Evolutionary conservation across 2,329 filamentous ascomycete species (phyloP).

Genomic region (Hymenotorrendiella dingleyae): DNA sequence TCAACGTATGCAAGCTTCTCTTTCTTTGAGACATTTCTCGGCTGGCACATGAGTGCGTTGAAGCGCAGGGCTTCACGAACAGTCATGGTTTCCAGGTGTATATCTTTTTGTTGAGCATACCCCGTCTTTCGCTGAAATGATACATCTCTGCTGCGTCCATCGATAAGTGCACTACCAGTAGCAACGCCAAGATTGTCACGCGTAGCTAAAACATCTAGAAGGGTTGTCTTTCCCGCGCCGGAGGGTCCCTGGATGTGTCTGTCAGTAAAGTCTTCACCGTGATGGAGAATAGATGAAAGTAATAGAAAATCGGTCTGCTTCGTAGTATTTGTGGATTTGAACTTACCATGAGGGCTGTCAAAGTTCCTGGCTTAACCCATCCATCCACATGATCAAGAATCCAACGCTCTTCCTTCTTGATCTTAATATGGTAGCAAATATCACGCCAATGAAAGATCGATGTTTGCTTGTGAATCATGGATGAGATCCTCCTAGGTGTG

Average conservation of each 20-base stretch:
- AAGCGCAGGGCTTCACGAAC: constrained; percentile 84
- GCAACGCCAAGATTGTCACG: constrained; percentile 88
- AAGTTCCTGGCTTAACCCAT: constrained; percentile 63
- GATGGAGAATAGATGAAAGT: background rate
- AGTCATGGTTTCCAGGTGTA: constrained; percentile 75
- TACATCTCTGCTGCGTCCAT: constrained; percentile 59
- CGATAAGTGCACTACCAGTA: constrained; percentile 70
- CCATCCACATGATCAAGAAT: constrained; percentile 63
- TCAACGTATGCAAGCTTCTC: constrained; percentile 84
- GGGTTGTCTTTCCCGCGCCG: constrained; percentile 86
- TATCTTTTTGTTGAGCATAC: constrained; percentile 86
- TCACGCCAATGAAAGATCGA: constrained; percentile 26
- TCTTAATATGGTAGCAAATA: constrained; percentile 66
- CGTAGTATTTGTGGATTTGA: too few species aligned
- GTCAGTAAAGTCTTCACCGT: background rate
- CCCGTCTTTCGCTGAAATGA: constrained; percentile 89
- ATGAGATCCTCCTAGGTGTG: constrained; percentile 1
- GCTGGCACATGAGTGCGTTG: constrained; percentile 77
- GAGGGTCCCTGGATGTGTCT: constrained; percentile 7
- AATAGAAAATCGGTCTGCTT: background rate
- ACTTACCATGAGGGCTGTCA: constrained; percentile 54
- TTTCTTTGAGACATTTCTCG: constrained; percentile 58
- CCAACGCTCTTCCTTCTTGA: constrained; percentile 52
- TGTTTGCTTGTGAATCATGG: constrained; percentile 18
- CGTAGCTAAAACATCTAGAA: constrained; percentile 77